Percentiles rank a stretch among this genome's conserved stretches.
These are phyloP conservation scores for Colletotrichum sp. DNA, from an alignment of 2,329 filamentous ascomycete genomes.

Conservation along the genomic window DNA sequence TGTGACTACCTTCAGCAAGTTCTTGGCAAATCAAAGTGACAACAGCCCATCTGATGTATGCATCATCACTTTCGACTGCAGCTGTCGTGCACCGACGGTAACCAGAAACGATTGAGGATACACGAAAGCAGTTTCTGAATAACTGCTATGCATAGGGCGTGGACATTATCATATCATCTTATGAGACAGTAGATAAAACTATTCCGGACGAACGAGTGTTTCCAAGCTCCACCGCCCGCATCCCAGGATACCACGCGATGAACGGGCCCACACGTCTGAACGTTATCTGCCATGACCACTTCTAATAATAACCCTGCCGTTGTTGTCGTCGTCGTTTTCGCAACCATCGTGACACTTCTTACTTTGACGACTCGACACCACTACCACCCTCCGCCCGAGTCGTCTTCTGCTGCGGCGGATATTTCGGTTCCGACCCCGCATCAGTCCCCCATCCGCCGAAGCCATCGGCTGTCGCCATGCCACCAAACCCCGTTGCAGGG, in stretches of 20 bases:
- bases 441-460: constrained; percentile 39
- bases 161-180: not conserved
- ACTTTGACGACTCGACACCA: not conserved
- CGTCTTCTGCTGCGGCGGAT: constrained; percentile 30
- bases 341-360: not conserved
- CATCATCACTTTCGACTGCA: not conserved
- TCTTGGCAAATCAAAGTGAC: not conserved
- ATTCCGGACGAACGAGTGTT: constrained; percentile 1
- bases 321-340: not conserved
- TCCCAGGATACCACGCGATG: not conserved
- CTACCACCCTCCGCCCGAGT: not conserved
- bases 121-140: not conserved
- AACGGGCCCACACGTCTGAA: not conserved
- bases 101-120: not conserved
- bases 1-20: not conserved
- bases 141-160: not conserved
- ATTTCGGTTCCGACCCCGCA: constrained; percentile 37
- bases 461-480: constrained; percentile 32
- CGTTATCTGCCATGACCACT: not conserved
- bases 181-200: not conserved
- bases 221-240: not conserved
- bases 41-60: not conserved
- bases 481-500: constrained; percentile 32
- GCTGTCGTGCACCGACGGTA: not conserved
- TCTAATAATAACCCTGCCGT: not conserved